Percentiles rank a stretch among this genome's conserved stretches.
Conservation (phyloP, 176 grass and related monocot genomes). For the Canna indica region DNA sequence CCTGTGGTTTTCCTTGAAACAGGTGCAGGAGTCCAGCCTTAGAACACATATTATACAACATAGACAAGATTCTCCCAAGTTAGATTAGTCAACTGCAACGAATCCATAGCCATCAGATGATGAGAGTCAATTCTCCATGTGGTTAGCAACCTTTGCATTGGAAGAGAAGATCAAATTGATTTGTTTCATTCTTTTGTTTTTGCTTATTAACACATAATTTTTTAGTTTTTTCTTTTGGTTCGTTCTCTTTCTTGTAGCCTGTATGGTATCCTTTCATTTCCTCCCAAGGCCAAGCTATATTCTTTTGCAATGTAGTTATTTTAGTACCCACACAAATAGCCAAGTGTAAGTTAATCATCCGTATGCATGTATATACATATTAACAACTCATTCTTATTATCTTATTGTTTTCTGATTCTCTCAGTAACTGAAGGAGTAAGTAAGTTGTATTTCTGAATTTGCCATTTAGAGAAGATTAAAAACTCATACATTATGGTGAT, state of each 20-base stretch:
- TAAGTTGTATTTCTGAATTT: no score
- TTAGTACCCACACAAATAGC: neutral
- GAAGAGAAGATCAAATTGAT: no score
- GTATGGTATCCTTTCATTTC: neutral
- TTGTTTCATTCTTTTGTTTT: neutral
- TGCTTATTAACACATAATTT: neutral
- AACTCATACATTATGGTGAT: no score
- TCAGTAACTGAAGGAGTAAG: no score
- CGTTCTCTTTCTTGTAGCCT: no score
- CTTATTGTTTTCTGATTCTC: no score
- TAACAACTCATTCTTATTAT: neutral
- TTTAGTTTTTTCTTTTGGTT: neutral
- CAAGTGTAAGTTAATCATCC: neutral
- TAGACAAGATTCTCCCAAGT: constrained; percentile 13
- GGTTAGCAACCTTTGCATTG: neutral
- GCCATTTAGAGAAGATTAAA: no score
- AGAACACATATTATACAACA: constrained; percentile 75
- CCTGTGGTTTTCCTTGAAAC: constrained; percentile 8
- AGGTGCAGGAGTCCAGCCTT: constrained; percentile 83
- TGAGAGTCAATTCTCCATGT: neutral
- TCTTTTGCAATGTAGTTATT: constrained; percentile 2
- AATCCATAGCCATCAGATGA: neutral
- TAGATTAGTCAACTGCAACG: neutral
- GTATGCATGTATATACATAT: neutral
- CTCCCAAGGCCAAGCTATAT: neutral